Evolutionary conservation across 768 basidiomycete genomes (phyloP), one percentile per base, ranked within the genome.

Genomic region (Russula abietina): DNA sequence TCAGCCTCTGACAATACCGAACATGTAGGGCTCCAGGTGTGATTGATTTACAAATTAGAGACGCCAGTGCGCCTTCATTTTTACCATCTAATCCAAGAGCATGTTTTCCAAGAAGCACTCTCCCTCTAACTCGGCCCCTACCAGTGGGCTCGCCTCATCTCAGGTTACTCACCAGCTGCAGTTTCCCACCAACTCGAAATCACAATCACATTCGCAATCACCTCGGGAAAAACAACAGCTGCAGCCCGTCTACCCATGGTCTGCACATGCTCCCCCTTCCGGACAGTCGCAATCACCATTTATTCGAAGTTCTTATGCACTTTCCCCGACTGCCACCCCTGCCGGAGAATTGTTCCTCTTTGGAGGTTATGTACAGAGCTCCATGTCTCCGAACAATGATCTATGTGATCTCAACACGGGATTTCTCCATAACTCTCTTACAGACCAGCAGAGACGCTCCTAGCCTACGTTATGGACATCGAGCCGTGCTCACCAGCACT

Each of bases 341-440:
- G 80, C 79, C 5, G 97, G 97, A 11, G 93, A 98, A 68, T 85
- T 99, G 65, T 95, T 92, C 75, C 81, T 99, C 66, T 99, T 98
- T 68, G 97, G 97, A 64, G 97, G 97, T 66, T 88, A 98, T 63
- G 94, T 98, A 19, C 83, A 89, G 46, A 95, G 98, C 71, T 75
- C 4, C 38, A 2, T 0, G 38, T 5, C 82, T 10, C 87, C 93
- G 38, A 82, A 87, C 56, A 97, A 97, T 74, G 97, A 98, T 76
- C 79, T 98, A 30, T 74, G 77, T 91, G 24, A 86, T 98, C 71
- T 87, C 87, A 45, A 84, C 87, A 4, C 80, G 85, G 45, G 87
- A 92, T 66, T 81, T 92, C 63, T 83, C 88, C 19, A 88, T 92
- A 10, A 86, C 85, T 10, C 80, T 93, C 12, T 76, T 98, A 32